Conservation (phyloP, 2,329 filamentous ascomycete genomes). For the Fusarium devonianum region DNA sequence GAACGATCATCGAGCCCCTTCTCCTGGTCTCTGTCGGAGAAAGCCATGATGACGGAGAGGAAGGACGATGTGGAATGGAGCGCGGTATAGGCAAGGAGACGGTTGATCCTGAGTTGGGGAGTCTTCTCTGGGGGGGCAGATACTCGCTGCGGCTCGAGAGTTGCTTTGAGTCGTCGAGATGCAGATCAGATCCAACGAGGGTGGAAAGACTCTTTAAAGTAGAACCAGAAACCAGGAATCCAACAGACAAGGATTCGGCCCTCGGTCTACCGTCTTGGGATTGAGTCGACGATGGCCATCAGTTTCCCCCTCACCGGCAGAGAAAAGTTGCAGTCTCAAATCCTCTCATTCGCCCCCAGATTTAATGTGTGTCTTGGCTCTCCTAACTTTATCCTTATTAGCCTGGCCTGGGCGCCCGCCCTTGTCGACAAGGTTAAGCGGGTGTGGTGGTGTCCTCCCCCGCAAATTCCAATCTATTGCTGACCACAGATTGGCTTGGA, state of each 20-base stretch:
- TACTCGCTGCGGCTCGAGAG: too few relatives aligned
- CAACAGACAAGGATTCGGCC: conserved; percentile 21
- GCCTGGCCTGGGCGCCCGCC: conserved; percentile 1
- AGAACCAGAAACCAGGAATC: conserved; percentile 8
- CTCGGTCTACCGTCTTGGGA: conserved; percentile 38
- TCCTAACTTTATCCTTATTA: conserved; percentile 11
- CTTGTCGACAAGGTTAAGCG: too few relatives aligned
- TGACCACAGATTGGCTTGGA: conserved; percentile 5
- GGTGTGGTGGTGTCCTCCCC: conserved; percentile 9
- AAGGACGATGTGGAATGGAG: not conserved
- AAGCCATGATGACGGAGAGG: conserved; percentile 16
- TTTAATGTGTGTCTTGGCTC: conserved; percentile 6
- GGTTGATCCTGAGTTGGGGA: not conserved
- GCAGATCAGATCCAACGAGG: conserved; percentile 12
- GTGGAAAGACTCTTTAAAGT: conserved; percentile 26
- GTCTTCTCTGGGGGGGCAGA: too few relatives aligned
- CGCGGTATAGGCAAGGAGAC: too few relatives aligned
- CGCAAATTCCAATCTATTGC: conserved; percentile 26
- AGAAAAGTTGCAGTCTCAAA: conserved; percentile 10
- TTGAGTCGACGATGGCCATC: conserved; percentile 9
- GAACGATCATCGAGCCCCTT: conserved; percentile 33
- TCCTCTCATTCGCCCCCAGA: not conserved
- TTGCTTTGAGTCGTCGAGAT: conserved; percentile 8
- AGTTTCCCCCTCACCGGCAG: conserved; percentile 35
- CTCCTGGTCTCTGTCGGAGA: conserved; percentile 36